phyloP scores from a whole-genome alignment of 2,329 filamentous ascomycete species.

The Diaporthe citriasiana region DNA sequence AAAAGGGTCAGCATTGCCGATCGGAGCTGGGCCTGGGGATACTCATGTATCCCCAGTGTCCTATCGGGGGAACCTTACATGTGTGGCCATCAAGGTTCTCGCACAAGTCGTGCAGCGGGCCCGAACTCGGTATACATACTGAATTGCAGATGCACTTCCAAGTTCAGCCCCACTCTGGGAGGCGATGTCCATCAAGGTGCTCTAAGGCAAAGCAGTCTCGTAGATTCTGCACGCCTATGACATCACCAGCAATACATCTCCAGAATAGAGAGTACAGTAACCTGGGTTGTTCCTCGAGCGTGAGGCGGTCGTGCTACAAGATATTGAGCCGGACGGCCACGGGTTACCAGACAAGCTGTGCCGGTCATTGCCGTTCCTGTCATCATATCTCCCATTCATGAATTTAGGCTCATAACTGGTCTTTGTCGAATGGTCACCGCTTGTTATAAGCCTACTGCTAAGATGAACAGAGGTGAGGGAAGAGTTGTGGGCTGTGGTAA shows the following conservation, averaged over 20 bases:
- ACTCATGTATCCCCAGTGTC: neutral
- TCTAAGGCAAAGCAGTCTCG: neutral
- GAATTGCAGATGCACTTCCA: neutral
- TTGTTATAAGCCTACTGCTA: neutral
- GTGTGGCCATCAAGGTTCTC: conserved; percentile 36
- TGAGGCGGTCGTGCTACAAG: neutral
- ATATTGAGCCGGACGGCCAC: too few species aligned
- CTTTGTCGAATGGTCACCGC: neutral
- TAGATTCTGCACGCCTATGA: neutral
- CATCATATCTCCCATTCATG: neutral
- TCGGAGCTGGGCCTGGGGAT: too few species aligned
- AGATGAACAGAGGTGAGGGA: neutral
- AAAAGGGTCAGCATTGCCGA: neutral
- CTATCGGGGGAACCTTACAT: neutral
- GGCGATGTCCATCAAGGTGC: conserved; percentile 32
- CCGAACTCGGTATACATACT: neutral
- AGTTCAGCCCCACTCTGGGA: neutral
- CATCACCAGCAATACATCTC: neutral
- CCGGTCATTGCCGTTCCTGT: neutral
- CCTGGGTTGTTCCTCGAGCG: too few species aligned
- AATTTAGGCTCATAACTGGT: too few species aligned
- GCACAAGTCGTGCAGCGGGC: too few species aligned
- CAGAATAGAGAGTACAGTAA: neutral
- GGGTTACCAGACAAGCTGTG: neutral
- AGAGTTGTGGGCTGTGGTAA: too few species aligned